Conservation (phyloP, 768 basidiomycete genomes). For the Tricholoma sp. region DNA sequence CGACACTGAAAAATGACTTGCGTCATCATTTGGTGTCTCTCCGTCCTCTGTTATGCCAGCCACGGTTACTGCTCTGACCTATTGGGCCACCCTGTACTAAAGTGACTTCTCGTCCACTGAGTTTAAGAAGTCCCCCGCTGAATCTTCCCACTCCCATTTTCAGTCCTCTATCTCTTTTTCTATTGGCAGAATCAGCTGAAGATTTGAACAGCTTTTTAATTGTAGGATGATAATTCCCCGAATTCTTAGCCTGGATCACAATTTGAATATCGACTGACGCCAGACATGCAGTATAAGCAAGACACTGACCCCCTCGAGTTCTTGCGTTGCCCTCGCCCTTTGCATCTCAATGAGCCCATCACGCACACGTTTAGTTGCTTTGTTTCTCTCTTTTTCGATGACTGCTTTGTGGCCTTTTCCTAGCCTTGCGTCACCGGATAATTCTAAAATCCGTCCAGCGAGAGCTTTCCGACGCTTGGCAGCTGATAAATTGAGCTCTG, state of each 20-base stretch:
- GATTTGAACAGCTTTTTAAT: conserved; percentile 63
- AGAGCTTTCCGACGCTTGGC: conserved; percentile 71
- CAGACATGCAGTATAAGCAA: conserved; percentile 14
- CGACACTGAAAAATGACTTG: background rate
- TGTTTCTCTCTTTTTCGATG: conserved; percentile 58
- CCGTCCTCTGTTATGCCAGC: background rate
- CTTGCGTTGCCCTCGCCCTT: conserved; percentile 44
- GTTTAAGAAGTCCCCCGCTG: conserved; percentile 59
- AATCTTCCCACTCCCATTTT: conserved; percentile 79
- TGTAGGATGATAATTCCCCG: conserved; percentile 81
- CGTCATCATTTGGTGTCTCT: background rate
- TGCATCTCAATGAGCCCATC: conserved; percentile 65
- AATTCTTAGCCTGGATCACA: conserved; percentile 62
- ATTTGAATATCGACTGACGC: background rate
- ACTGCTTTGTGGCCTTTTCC: conserved; percentile 70
- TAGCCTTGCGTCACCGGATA: conserved; percentile 61
- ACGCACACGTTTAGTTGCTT: conserved; percentile 66
- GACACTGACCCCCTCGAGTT: conserved; percentile 63
- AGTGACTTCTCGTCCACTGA: conserved; percentile 59
- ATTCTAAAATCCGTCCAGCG: conserved; percentile 71
- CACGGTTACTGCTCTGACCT: conserved; percentile 17
- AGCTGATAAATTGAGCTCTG: conserved; percentile 55
- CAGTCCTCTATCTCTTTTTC: conserved; percentile 60
- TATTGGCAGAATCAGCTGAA: conserved; percentile 22
- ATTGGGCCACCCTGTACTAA: conserved; percentile 22